These are phyloP conservation scores for Rhizoclosmatium sp. DNA, from an alignment of 192 early-diverging fungal species.

Conservation along the genomic window DNA sequence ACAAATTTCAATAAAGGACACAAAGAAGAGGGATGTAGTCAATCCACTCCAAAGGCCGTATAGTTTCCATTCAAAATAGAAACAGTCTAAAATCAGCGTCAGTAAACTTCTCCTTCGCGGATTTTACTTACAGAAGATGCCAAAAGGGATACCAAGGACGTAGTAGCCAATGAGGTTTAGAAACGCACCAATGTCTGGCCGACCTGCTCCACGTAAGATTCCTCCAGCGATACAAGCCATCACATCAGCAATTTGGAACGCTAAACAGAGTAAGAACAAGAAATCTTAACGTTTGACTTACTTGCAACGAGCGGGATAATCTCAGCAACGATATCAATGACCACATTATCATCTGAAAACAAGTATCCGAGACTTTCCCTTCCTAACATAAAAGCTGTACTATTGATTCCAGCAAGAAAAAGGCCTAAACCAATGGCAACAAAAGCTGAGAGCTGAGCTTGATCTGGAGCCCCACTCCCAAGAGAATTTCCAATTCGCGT, in stretches of 20 bases:
- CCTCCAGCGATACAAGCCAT: constrained; percentile 60
- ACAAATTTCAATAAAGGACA: constrained; percentile 48
- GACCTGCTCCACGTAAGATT: constrained; percentile 77
- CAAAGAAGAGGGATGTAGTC: constrained; percentile 57
- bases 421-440: constrained; percentile 36
- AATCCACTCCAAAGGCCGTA: constrained; percentile 58
- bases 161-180: constrained; percentile 52
- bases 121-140: constrained; percentile 54
- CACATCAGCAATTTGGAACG: constrained; percentile 59
- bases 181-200: constrained; percentile 69
- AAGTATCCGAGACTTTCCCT: constrained; percentile 68
- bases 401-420: constrained; percentile 62
- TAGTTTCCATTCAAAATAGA: constrained; percentile 40
- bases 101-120: constrained; percentile 66
- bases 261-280: constrained; percentile 48
- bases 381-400: constrained; percentile 55
- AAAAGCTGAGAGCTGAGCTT: constrained; percentile 16
- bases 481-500: constrained; percentile 75
- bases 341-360: constrained; percentile 71
- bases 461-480: constrained; percentile 25
- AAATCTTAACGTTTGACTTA: constrained; percentile 61
- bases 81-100: constrained; percentile 56
- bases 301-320: constrained; percentile 81
- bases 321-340: constrained; percentile 73
- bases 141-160: constrained; percentile 32